Base-by-base conservation (phyloP, 2,329 filamentous ascomycete species). In the Fusarium aywerte region DNA sequence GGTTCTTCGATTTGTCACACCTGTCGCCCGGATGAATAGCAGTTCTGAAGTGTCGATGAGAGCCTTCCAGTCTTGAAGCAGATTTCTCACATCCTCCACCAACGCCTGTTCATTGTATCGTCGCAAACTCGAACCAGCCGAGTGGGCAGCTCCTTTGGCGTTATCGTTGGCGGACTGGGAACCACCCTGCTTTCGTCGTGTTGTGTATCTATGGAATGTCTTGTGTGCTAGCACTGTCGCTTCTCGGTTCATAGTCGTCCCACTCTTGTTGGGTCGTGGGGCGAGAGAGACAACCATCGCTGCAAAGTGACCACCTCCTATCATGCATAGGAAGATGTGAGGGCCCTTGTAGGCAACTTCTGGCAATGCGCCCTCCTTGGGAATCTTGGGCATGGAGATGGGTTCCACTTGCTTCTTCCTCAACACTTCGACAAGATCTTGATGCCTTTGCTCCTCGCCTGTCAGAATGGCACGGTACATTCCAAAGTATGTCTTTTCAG, bases 241-340 rank as follows among this genome's bases (percentile, higher is more conserved):
- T 74, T 97, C 92, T 52, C 92, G 86, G 68, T 96, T 93, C 75
- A 97, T 87, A 2, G 90, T 84, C 0, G 86, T 82, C 4, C 84
- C 83, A 51, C 88, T 87, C 75, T 92, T 95, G 35, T 88, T 87
- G 52, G 91, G 83, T 65, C 93, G 92, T 0, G 96, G 94, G 1
- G 92, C 89, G 5, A 98, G 84, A 0, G 93, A 93, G 12, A 99
- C 92, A 12, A 98, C 84, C 94, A 98, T 98, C 49, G 92, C 96
- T 1, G 96, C 96, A 75, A 99, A 99, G 77, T 99, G 96, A 0
- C 96, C 96, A 61, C 96, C 96, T 23, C 96, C 96, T 49, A 99
- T 97, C 96, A 99, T 99, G 79, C 94, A 98, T 45, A 99, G 86
- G 76, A 99, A 98, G 48, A 97, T 89, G 76, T 98, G 94, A 3